Conservation (phyloP, 257 asterid species). For the Agastache rugosa region DNA sequence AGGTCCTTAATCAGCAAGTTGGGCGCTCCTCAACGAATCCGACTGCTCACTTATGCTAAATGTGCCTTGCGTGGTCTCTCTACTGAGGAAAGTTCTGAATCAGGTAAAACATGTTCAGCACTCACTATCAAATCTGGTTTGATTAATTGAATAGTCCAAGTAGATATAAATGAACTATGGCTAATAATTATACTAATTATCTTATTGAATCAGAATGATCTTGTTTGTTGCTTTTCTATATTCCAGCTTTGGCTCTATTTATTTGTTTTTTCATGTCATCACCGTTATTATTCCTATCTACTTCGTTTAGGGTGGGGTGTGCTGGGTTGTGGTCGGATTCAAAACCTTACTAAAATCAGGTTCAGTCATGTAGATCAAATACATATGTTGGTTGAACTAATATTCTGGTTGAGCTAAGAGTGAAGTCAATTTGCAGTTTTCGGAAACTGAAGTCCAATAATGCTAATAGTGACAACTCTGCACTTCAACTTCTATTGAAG, state of each 20-base stretch:
- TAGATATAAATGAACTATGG: not conserved
- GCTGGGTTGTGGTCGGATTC: not conserved
- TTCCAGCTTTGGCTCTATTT: slow-evolving; percentile 4
- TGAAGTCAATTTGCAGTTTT: not conserved
- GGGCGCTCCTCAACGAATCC: slow-evolving; percentile 77
- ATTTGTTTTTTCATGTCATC: not conserved
- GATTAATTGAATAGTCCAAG: not conserved
- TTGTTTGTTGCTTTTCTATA: slow-evolving; percentile 1
- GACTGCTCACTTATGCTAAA: slow-evolving; percentile 78
- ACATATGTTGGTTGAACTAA: not conserved
- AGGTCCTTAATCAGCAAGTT: slow-evolving; percentile 87
- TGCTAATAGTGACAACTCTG: not conserved
- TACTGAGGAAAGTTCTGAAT: slow-evolving; percentile 43
- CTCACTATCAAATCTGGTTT: not conserved
- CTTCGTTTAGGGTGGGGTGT: not conserved
- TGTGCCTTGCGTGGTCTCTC: slow-evolving; percentile 72
- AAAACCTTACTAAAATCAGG: not conserved
- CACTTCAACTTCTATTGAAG: not conserved
- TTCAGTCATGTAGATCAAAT: not conserved
- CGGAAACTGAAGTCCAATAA: not conserved
- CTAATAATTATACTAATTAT: not conserved
- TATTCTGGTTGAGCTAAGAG: not conserved
- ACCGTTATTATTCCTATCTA: not conserved
- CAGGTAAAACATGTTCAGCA: slow-evolving; percentile 52
- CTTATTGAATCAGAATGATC: slow-evolving; percentile 4